phyloP scores from a whole-genome alignment of 352 stramenopile genomes.

The Phytophthora cryptogea region DNA sequence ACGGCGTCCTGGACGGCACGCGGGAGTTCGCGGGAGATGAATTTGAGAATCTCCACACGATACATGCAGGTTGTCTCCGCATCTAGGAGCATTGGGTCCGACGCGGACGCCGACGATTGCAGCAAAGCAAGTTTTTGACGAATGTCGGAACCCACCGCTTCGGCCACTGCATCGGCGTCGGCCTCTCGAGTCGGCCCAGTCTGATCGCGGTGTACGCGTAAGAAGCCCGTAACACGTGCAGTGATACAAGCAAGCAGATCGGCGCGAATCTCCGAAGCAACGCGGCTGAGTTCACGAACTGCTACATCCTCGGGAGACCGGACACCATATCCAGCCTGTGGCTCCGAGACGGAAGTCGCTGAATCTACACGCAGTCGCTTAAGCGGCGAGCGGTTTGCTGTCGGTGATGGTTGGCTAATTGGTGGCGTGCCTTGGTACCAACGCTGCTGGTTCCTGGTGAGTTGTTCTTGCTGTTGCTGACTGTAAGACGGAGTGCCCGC shows the following conservation, averaged over 20 bases:
- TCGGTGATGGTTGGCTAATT: conserved; percentile 27
- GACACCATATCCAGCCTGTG: conserved; percentile 6
- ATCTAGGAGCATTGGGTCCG: conserved; percentile 41
- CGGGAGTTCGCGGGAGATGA: conserved; percentile 78
- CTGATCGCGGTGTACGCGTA: conserved; percentile 56
- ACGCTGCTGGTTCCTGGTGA: conserved; percentile 25
- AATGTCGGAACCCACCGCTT: conserved; percentile 67
- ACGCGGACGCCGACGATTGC: conserved; percentile 31
- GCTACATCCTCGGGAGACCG: conserved; percentile 52
- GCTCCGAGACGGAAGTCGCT: conserved; percentile 14
- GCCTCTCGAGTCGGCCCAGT: conserved; percentile 28
- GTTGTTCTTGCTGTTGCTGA: conserved; percentile 30
- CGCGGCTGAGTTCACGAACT: conserved; percentile 65
- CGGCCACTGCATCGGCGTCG: conserved; percentile 46
- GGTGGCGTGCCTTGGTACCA: conserved; percentile 30
- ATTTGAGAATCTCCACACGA: conserved; percentile 86
- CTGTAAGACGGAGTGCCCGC: conserved; percentile 32
- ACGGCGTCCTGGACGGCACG: conserved; percentile 72
- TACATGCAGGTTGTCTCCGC: conserved; percentile 82
- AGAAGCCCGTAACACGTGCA: conserved; percentile 63
- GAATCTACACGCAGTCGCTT: conserved; percentile 37
- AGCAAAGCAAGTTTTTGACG: conserved; percentile 60
- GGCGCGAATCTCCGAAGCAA: conserved; percentile 60
- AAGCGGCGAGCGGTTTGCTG: conserved; percentile 22
- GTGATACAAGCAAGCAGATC: conserved; percentile 75